These are phyloP conservation scores for Candida labiduridarum DNA, from an alignment of 1,139 yeast species.

Conservation along the genomic window DNA sequence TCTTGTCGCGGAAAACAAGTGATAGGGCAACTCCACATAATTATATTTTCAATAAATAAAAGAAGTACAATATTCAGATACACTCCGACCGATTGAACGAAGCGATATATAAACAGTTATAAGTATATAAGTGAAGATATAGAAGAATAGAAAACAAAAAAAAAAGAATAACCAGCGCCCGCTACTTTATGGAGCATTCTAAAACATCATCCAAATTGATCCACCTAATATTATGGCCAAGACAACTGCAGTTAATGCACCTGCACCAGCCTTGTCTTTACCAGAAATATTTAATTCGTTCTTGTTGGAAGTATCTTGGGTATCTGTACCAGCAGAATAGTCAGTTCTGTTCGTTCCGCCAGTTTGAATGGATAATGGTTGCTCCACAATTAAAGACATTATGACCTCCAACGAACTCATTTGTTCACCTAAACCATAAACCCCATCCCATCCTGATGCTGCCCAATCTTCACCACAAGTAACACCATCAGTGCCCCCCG, in stretches of 20 bases:
- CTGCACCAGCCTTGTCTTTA: conserved; percentile 53
- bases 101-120: no score
- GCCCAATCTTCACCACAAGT: conserved; percentile 78
- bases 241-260: conserved; percentile 47
- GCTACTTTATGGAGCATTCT: conserved; percentile 7
- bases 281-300: conserved; percentile 34
- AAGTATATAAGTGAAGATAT: no score
- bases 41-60: no score
- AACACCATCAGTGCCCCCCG: conserved; percentile 74
- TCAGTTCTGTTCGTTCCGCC: conserved; percentile 53
- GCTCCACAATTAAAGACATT: conserved; percentile 31
- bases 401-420: conserved; percentile 75
- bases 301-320: conserved; percentile 27
- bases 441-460: conserved; percentile 58
- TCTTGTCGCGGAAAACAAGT: no score
- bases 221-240: conserved; percentile 41
- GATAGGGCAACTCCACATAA: no score
- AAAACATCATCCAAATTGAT: conserved; percentile 49
- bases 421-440: conserved; percentile 78
- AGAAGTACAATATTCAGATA: no score
- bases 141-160: no score
- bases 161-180: no score
- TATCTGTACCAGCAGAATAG: conserved; percentile 48
- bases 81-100: no score
- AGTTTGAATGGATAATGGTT: conserved; percentile 39